Base-by-base conservation (phyloP, 345 rosid genomes). In the Geranium rotundifolium region DNA sequence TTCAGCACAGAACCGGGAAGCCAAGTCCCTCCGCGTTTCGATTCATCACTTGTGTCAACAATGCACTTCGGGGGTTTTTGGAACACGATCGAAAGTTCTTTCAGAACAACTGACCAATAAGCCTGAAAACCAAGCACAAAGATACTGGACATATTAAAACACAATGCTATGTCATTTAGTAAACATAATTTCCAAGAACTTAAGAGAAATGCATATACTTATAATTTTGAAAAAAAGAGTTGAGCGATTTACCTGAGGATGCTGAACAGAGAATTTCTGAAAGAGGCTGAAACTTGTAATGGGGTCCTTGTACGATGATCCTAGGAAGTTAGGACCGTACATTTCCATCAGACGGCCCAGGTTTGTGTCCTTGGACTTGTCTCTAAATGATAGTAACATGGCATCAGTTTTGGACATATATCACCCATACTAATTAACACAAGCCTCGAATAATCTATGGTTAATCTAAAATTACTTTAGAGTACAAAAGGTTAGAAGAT, bases 201-300 rank as follows among this genome's bases (percentile, higher is more conserved):
- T n/a, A n/a, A n/a, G n/a, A n/a, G 59, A 62, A 34, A 74, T 59
- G 41, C 20, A 16, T 54, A 54, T 18, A 54, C 80, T 73, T n/a
- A n/a, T n/a, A n/a, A n/a, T n/a, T n/a, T n/a, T n/a, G n/a, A n/a
- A n/a, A n/a, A n/a, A n/a, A n/a, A n/a, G n/a, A n/a, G n/a, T n/a
- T n/a, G n/a, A n/a, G n/a, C n/a, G n/a, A n/a, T n/a, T n/a, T 67
- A 81, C 98, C 66, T 87, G 85, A 4, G 95, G 93, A 71, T 85
- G 71, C 61, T 78, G 68, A 67, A 77, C 86, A 3, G 89, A 68
- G 76, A 77, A 92, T 62, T 81, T 72, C 65, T 76, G 78, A 55
- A 92, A 84, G 63, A 80, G 76, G n/a, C 60, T 62, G 73, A 81
- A 85, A 69, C 95, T 92, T 59, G 83, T 73, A 66, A 85, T 37